Evolutionary conservation across 1,284 basidiomycete species (phyloP), one percentile per base, ranked within the genome.

Genomic region (Singerocomus inundabilis): DNA sequence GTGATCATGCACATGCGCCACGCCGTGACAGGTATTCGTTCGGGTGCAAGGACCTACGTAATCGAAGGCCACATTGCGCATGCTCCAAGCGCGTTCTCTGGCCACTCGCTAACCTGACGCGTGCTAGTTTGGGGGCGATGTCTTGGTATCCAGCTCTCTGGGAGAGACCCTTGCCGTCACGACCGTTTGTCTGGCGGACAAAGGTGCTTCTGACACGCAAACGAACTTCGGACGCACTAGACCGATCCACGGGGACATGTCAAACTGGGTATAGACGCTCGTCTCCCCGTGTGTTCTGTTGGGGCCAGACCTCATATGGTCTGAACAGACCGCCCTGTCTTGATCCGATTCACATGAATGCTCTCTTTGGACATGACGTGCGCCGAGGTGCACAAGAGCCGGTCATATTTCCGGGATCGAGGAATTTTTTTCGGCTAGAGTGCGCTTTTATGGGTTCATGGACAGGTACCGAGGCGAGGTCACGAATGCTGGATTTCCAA

Each of bases 401-500:
- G 21, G n/a, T 29, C 8, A 18, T 18, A 13, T 24, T 11, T 29
- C n/a, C 34, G 13, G 32, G 31, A 8, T 11, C n/a, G 36, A 7
- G 16, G 21, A 21, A 21, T 21, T 24, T 37, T 24, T 37, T 12
- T 42, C 54, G 57, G 42, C 24, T 18, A n/a, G n/a, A 59, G 18
- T 60, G 59, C 57, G 57, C 57, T 39, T 16, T 11, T 15, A 37
- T 38, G 40, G 48, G 44, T 49, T 44, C 45, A 34, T 24, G 15
- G 12, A 13, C 29, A 30, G 50, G 28, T 32, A 26, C 41, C 44
- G 35, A 44, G 32, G 26, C 25, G 37, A 21, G 33, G 43, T 40
- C 25, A 9, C 29, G 43, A 18, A 37, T 11, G 31, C 31, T 49
- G 8, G 31, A 38, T 44, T 46, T 40, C 26, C 21, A 30, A 24